A percentile compares a stretch with the other conserved stretches of the same genome.
phyloP scores from a whole-genome alignment of 306 rosid genomes.

The Purshia tridentata region DNA sequence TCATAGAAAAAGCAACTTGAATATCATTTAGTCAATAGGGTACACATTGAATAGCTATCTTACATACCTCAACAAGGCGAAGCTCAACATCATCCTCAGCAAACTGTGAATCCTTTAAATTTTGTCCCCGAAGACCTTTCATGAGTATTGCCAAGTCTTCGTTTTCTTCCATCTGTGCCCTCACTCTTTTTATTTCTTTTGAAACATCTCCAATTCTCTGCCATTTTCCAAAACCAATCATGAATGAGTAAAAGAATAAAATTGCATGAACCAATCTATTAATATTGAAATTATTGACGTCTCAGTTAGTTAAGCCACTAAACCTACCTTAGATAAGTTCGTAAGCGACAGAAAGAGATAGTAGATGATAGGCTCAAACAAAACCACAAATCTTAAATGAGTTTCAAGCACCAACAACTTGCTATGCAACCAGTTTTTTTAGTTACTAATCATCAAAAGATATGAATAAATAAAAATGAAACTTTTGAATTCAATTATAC shows the following conservation, averaged over 20 bases:
- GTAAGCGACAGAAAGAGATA: not conserved
- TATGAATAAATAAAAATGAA: too few species aligned
- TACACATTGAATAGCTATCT: not conserved
- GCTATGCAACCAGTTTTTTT: too few species aligned
- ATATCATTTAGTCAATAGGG: not conserved
- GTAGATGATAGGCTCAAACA: not conserved
- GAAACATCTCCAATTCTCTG: conserved; percentile 95
- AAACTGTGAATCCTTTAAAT: conserved; percentile 71
- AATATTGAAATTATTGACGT: not conserved
- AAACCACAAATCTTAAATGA: not conserved
- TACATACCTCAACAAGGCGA: conserved; percentile 86
- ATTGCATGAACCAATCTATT: not conserved
- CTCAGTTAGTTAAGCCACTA: not conserved
- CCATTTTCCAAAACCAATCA: conserved; percentile 21
- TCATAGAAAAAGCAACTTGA: not conserved
- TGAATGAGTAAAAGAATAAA: not conserved
- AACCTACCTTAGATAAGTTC: not conserved
- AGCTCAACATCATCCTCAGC: conserved; percentile 83
- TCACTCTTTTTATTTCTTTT: conserved; percentile 83
- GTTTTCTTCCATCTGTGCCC: conserved; percentile 96
- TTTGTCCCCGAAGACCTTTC: conserved; percentile 95
- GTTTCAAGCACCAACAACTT: not conserved
- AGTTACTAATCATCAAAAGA: too few species aligned
- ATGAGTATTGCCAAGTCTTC: conserved; percentile 86
- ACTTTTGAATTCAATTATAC: too few species aligned